A percentile compares a stretch with the other conserved stretches of the same genome.
Conservation (phyloP, 257 asterid genomes). For the Petunia secreta region DNA sequence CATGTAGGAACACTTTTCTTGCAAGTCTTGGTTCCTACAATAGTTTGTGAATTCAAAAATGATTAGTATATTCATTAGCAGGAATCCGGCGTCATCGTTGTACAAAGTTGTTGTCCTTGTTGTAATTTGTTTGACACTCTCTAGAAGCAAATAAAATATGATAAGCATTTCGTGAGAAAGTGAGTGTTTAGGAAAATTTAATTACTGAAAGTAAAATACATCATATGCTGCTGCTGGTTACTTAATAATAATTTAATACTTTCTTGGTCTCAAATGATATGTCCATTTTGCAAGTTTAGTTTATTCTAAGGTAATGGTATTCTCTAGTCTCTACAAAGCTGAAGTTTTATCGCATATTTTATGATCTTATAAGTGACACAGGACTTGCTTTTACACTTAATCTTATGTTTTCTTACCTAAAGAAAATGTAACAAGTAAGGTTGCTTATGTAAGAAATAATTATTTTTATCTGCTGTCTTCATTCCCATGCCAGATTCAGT, state of each 20-base stretch:
- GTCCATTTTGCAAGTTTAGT: background rate
- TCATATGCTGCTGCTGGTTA: background rate
- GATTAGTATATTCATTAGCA: background rate
- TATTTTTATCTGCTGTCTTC: too few relatives aligned
- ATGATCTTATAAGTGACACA: slow-evolving; percentile 5
- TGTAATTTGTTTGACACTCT: background rate
- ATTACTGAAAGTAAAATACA: background rate
- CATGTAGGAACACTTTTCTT: background rate
- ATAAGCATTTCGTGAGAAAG: background rate
- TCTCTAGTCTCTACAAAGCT: background rate
- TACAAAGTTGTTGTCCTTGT: background rate
- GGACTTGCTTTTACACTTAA: background rate
- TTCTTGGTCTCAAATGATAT: background rate
- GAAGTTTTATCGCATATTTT: background rate
- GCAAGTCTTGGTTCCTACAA: background rate
- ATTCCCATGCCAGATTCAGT: background rate
- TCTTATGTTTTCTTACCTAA: too few relatives aligned
- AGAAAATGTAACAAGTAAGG: too few relatives aligned
- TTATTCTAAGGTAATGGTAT: slow-evolving; percentile 3
- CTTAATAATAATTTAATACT: background rate
- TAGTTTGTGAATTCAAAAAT: background rate
- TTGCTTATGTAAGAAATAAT: too few relatives aligned
- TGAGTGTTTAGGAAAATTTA: background rate
- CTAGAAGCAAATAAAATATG: background rate
- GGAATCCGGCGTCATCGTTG: background rate